A percentile compares a stretch with the other conserved stretches of the same genome.
phyloP scores from a whole-genome alignment of 2,329 filamentous ascomycete species.

The Ophiosphaerella narmari region DNA sequence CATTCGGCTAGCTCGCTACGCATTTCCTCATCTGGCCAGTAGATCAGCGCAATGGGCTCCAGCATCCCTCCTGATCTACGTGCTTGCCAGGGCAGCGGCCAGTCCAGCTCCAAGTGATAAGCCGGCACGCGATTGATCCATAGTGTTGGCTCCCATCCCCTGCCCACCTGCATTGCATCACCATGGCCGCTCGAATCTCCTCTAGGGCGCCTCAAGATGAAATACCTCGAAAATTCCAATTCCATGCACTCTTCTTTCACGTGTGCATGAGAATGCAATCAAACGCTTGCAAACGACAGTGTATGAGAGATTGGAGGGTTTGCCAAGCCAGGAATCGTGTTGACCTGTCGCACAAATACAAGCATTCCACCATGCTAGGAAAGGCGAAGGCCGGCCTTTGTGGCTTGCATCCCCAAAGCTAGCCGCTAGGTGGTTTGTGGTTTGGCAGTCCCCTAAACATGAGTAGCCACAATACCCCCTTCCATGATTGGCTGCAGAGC shows the following conservation, averaged over 20 bases:
- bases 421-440: conserved; percentile 6
- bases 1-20: conserved; percentile 3
- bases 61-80: conserved; percentile 14
- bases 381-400: conserved; percentile 17
- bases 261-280: conserved; percentile 21
- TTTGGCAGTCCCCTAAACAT: conserved; percentile 5
- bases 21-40: conserved; percentile 1
- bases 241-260: background rate
- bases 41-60: conserved; percentile 7
- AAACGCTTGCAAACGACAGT: conserved; percentile 8
- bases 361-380: conserved; percentile 20
- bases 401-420: conserved; percentile 24
- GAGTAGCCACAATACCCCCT: conserved; percentile 7
- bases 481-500: conserved; percentile 6
- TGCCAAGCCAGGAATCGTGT: too few species aligned
- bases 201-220: conserved; percentile 11
- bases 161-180: conserved; percentile 18
- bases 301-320: conserved; percentile 1
- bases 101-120: conserved; percentile 6
- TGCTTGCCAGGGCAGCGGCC: conserved; percentile 13
- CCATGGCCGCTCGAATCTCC: conserved; percentile 24
- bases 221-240: background rate
- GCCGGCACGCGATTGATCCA: conserved; percentile 19
- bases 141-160: conserved; percentile 20
- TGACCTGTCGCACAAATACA: conserved; percentile 21